Base-by-base conservation (phyloP, 495 filamentous ascomycete genomes). In the Hyaloscypha variabilis region DNA sequence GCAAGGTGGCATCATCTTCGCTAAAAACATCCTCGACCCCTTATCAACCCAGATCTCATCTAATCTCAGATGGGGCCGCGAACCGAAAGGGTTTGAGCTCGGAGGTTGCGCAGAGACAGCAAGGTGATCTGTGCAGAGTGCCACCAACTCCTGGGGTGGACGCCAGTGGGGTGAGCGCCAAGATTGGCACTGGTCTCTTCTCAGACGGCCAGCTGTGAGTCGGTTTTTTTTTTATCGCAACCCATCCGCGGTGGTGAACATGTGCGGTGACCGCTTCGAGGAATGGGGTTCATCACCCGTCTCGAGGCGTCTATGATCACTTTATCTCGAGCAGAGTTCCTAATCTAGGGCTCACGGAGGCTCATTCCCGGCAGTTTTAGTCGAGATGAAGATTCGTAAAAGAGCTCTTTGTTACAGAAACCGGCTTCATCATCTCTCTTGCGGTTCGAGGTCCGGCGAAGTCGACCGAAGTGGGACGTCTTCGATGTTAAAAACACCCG, bases 41-140 rank as follows among this genome's bases (percentile, higher is more conserved):
- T 62, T 66, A 61, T 66, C 52, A 34, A n/a, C 17, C 25, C 31
- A 66, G 64, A 66, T 66, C 64, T 62, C 64, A 67, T 67, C 64
- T 67, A 67, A 66, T 66, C 63, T 66, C 55, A 24, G 39, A 46
- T 19, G 39, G 39, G 39, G 39, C 39, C 39, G 39, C 39, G 39
- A 46, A 46, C 39, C 39, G 39, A 46, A 36, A 46, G 39, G 4
- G 39, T 17, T 46, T 17, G 39, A 46, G 39, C 39, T 14, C 17
- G 39, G 11, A 19, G 10, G 14, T 8, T 46, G 39, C 39, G 39
- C 39, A 46, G 39, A 46, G 39, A 46, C 39, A 46, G 39, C 39
- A 46, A 17, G 39, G 39, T 46, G 39, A 46, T 46, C 39, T 46
- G 39, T 46, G 39, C 39, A 46, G 39, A 34, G 8, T 34, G 31